These are phyloP conservation scores for Colletotrichum lentis DNA, from an alignment of 2,329 filamentous ascomycete species.

Conservation along the genomic window DNA sequence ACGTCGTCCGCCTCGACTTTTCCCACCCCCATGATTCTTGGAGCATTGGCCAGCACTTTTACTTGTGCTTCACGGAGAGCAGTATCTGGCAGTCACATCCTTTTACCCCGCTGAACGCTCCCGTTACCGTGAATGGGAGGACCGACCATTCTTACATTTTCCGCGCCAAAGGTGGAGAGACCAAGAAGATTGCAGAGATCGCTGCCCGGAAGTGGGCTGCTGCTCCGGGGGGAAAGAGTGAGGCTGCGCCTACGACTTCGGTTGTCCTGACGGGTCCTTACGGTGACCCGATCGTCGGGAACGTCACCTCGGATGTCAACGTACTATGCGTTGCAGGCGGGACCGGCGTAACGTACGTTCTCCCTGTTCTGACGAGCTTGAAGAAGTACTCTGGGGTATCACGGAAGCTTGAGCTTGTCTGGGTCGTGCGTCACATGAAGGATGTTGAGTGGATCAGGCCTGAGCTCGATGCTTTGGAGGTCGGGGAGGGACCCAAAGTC, in stretches of 20 bases:
- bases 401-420: conserved; percentile 67
- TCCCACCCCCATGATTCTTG: conserved; percentile 67
- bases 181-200: conserved; percentile 60
- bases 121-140: conserved; percentile 50
- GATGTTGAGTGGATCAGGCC: conserved; percentile 66
- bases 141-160: conserved; percentile 66
- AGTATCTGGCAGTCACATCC: conserved; percentile 78
- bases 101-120: conserved; percentile 69
- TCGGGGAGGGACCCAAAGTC: conserved; percentile 50
- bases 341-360: conserved; percentile 52
- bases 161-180: conserved; percentile 67
- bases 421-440: conserved; percentile 64
- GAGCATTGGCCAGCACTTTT: conserved; percentile 76
- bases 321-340: conserved; percentile 52
- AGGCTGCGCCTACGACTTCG: conserved; percentile 53
- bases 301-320: conserved; percentile 51
- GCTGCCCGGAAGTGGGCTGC: conserved; percentile 49
- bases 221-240: conserved; percentile 19
- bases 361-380: conserved; percentile 56
- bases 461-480: conserved; percentile 62
- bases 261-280: conserved; percentile 72
- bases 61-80: conserved; percentile 70
- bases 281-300: conserved; percentile 59
- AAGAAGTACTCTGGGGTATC: conserved; percentile 40
- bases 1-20: conserved; percentile 73